phyloP scores from a whole-genome alignment of 2,329 filamentous ascomycete species.

The Apiospora kogelbergensis region DNA sequence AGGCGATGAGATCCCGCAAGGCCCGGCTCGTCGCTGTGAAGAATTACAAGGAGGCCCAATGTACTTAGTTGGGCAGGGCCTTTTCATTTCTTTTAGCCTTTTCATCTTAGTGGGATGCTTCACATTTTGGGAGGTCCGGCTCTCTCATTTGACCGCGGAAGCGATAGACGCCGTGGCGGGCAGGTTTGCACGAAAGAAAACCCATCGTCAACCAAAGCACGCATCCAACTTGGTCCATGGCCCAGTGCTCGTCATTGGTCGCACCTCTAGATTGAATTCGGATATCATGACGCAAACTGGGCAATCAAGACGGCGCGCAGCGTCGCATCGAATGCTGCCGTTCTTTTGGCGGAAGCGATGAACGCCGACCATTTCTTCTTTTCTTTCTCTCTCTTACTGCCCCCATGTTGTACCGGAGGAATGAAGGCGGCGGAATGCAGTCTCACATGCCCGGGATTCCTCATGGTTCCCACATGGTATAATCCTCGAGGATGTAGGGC shows the following conservation, averaged over 20 bases:
- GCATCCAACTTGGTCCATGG: neutral
- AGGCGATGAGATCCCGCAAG: neutral
- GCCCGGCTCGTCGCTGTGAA: neutral
- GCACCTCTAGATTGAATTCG: neutral
- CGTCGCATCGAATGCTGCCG: neutral
- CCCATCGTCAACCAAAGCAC: neutral
- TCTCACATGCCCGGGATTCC: neutral
- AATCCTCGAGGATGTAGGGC: neutral
- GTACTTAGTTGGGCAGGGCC: neutral
- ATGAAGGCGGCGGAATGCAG: neutral
- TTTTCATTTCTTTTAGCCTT: neutral
- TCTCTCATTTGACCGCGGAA: neutral
- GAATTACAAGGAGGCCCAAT: neutral
- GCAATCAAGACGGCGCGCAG: neutral
- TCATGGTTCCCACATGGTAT: neutral
- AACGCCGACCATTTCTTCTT: neutral
- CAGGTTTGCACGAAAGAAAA: neutral
- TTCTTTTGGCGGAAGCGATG: neutral
- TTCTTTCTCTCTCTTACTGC: neutral
- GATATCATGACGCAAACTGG: neutral
- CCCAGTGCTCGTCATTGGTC: neutral
- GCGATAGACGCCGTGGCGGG: neutral
- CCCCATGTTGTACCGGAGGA: neutral
- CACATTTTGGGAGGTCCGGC: neutral
- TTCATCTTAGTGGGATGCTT: neutral